These are phyloP conservation scores for Mortierella sp. DNA, from an alignment of 371 early-diverging fungal genomes.

Conservation along the genomic window DNA sequence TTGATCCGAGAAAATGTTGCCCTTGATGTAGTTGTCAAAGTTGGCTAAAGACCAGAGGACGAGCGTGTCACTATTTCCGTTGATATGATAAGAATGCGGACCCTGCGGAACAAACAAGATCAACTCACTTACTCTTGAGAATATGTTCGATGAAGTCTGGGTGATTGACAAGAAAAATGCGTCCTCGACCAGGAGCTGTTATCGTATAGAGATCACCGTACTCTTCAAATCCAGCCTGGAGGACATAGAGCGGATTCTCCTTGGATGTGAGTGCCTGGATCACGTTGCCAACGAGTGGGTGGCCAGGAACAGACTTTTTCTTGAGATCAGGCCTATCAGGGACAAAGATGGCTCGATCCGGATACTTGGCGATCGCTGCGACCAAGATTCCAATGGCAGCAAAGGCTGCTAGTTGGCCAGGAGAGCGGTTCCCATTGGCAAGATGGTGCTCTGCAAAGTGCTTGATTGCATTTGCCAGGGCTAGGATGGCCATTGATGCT, in stretches of 20 bases:
- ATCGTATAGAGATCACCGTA: conserved; percentile 21
- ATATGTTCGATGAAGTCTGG: conserved; percentile 36
- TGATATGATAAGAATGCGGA: too few species aligned
- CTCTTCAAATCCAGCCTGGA: conserved; percentile 8
- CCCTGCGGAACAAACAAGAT: neutral
- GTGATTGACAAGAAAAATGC: conserved; percentile 26
- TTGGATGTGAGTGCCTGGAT: conserved; percentile 3
- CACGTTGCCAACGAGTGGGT: conserved; percentile 38
- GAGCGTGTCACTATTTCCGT: too few species aligned
- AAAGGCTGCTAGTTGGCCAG: conserved; percentile 13
- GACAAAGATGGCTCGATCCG: conserved; percentile 39
- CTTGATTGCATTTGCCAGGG: conserved; percentile 15
- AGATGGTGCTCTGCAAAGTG: conserved; percentile 22
- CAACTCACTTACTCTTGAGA: conserved; percentile 30
- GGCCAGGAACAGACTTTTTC: conserved; percentile 10
- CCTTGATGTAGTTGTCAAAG: conserved; percentile 41
- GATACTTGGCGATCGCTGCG: conserved; percentile 38
- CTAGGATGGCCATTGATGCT: conserved; percentile 3
- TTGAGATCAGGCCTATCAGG: conserved; percentile 37
- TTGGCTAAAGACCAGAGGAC: conserved; percentile 11
- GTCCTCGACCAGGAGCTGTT: conserved; percentile 29
- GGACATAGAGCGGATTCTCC: conserved; percentile 8
- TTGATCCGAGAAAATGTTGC: conserved; percentile 11
- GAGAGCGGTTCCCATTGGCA: conserved; percentile 12
- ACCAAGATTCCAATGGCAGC: conserved; percentile 20